Evolutionary conservation across 164 flowering plant species (phyloP).

Genomic region (Umbilicus rupestris): DNA sequence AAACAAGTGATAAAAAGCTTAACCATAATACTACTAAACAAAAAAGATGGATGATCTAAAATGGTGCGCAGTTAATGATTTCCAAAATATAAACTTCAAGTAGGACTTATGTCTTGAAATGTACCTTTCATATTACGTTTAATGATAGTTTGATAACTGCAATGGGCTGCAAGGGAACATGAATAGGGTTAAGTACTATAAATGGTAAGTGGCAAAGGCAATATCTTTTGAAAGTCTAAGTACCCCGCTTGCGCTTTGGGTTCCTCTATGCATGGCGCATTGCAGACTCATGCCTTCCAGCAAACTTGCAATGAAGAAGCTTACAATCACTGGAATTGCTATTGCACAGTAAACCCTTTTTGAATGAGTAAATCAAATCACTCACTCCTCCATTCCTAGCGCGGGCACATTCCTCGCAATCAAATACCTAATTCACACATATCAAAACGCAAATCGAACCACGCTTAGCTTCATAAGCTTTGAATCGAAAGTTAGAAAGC

Average conservation of each 20-base stretch:
- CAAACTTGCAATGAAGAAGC: too few relatives aligned
- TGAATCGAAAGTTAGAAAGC: background rate
- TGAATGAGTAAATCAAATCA: background rate
- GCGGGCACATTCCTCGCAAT: slow-evolving; percentile 83
- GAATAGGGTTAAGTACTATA: too few relatives aligned
- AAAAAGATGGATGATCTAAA: too few relatives aligned
- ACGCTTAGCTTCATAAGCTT: background rate
- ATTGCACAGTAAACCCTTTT: background rate
- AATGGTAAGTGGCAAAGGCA: too few relatives aligned
- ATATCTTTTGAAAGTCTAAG: too few relatives aligned
- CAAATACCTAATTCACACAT: slow-evolving; percentile 41
- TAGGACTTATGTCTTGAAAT: background rate
- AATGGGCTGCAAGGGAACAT: too few relatives aligned
- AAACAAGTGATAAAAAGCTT: background rate
- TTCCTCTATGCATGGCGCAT: too few relatives aligned
- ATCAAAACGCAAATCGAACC: background rate
- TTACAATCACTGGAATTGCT: too few relatives aligned
- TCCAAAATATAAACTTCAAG: background rate
- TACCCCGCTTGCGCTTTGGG: too few relatives aligned
- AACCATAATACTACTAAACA: background rate
- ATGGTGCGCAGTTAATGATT: background rate
- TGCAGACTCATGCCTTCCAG: too few relatives aligned
- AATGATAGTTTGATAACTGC: too few relatives aligned
- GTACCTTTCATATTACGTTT: background rate
- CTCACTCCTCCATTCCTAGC: slow-evolving; percentile 78